phyloP scores from a whole-genome alignment of 768 basidiomycete species.

The Lenzites betulinus region DNA sequence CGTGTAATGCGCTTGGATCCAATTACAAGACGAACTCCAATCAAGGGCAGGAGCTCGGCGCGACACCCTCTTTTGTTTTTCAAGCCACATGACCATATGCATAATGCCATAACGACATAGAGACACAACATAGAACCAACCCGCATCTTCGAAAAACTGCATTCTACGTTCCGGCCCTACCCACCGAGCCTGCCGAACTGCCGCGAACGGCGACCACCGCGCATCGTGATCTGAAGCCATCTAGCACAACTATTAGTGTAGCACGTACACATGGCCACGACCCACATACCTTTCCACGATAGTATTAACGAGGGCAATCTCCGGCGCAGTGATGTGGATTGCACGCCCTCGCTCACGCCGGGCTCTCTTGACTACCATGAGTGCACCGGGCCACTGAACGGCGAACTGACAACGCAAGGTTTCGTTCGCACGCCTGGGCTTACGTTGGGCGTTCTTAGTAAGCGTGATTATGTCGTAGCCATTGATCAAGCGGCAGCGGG shows the following conservation, averaged over 20 bases:
- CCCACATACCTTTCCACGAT: neutral
- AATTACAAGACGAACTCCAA: no score
- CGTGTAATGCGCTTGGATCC: no score
- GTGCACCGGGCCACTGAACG: neutral
- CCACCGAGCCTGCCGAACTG: no score
- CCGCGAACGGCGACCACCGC: no score
- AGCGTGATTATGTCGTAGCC: neutral
- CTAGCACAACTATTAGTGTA: neutral
- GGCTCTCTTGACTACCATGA: neutral
- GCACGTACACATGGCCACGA: no score
- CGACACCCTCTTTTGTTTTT: no score
- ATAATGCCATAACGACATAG: no score
- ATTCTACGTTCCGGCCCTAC: no score
- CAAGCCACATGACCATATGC: no score
- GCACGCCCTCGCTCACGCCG: neutral
- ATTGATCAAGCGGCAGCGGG: neutral
- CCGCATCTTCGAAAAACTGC: no score
- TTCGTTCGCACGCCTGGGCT: neutral
- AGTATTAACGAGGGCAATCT: neutral
- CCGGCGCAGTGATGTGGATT: neutral
- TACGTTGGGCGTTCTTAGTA: neutral
- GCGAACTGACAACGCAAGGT: neutral
- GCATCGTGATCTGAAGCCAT: neutral
- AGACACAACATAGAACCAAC: no score
- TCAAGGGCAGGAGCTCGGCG: no score